Base-by-base conservation (phyloP, 495 filamentous ascomycete genomes). In the Aspergillus egyptiacus region DNA sequence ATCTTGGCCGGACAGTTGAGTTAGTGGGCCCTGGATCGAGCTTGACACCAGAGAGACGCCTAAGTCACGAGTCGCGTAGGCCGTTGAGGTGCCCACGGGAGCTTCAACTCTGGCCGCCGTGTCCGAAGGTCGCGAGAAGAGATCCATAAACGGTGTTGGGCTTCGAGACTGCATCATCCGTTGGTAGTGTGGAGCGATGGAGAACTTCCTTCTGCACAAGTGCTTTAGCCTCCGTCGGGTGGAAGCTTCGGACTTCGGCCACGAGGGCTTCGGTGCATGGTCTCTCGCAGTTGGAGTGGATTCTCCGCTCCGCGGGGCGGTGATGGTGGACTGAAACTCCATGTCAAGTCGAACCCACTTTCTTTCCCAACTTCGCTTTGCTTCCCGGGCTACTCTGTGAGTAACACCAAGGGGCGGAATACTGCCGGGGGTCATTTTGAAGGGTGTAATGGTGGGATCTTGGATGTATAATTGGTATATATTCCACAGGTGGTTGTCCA, bases 401-500 rank as follows among this genome's bases (percentile, higher is more conserved):
- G 89, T 91, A 25, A 97, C 87, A 6, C 93, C 94, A 30, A 93
- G 74, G 10, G 93, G 93, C 18, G 93, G 93, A 30, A 91, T 80
- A 46, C 80, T 79, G 43, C 88, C 91, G 17, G 91, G 89, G 13
- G 90, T 80, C 70, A 88, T 85, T 57, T 91, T 90, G 69, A 97
- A 91, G 0, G 93, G 93, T 2, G 93, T 98, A 22, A 95, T 85
- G 8, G 85, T 89, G 25, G 93, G 91, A 63, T 97, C 89, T 54
- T 90, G 85, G 9, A 96, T 71, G 60, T 96, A 98, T 8, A 86
- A 63, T 54, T 87, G 71, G 60, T 95, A 97, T 2, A 86, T 90
- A 27, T 86, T 82, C 94, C 94, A 97, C 23, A 98, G 67, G 61
- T 98, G 93, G 28, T 84, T 82, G 65, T 91, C 90, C 88, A 95